Evolutionary conservation across 305 asterid genomes (phyloP), one percentile per base, ranked within the genome.

Genomic region (Vinca major): DNA sequence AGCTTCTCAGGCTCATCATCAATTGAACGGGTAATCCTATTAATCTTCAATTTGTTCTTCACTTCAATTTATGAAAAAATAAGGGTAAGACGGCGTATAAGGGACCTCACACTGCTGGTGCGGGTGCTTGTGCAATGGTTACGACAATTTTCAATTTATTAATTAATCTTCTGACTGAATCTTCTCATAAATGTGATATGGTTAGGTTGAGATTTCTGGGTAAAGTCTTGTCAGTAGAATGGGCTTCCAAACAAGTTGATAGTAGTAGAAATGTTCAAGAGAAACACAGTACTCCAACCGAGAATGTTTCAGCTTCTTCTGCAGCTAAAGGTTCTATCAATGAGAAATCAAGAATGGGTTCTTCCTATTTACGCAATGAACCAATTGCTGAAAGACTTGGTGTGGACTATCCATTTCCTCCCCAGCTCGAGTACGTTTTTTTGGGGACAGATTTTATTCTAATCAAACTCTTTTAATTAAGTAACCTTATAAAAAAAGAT

Each of bases 361-460:
- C 78, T 3, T 67, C 78, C 52, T 16, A 54, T 55, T 75, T 63
- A 54, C 68, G 80, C 43, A 77, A 82, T 39, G 88, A 85, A 73
- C 92, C 96, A 19, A 84, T 92, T 80, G 96, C 95, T 26, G 80
- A 81, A 75, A 87, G 86, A 75, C 96, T 92, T 56, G 98, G 97
- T 26, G 82, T 92, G 63, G 91, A 88, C 65, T 90, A 92, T 76
- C 96, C 96, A 61, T 92, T 90, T 83, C 96, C 97, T 9, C 97
- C 95, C 49, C 84, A 84, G 72, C 96, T 92, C 49, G 97, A 26
- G 33, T 26, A 26, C 33, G 33, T 26, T 26, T 26, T 26, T 26
- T 26, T n/a, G n/a, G n/a, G n/a, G 33, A 26, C 33, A 26, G 33
- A 26, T 26, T 26, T 26, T 26, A 26, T 26, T 26, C 33, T 26